Base-by-base conservation (phyloP, 2,329 filamentous ascomycete species). In the Colletotrichum navitas region DNA sequence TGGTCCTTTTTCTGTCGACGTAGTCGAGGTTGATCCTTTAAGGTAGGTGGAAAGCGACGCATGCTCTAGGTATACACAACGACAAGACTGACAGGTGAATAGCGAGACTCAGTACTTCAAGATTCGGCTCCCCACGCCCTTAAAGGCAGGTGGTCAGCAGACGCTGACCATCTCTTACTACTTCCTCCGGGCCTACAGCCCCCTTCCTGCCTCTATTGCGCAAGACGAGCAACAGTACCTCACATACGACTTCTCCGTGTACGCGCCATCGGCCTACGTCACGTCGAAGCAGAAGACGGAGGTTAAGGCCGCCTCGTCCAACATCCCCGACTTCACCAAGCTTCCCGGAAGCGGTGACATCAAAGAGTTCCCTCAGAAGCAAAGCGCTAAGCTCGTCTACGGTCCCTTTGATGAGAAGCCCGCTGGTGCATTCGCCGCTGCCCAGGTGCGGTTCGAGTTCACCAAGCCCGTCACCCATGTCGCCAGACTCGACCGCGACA, bases 221-320 rank as follows among this genome's bases (percentile, higher is more conserved):
- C 96, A 99, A 81, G 87, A 90, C 56, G 94, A 94, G 63, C 90
- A 92, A 80, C 96, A 99, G 83, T 98, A 92, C 83, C 90, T 99
- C 64, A 87, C 89, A 68, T 94, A 97, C 85, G 87, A 90, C 67
- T 97, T 97, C 85, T 95, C 93, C 73, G 93, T 93, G 75, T 97
- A 97, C 83, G 89, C 87, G 58, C 92, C 91, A 21, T 97, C 94
- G 12, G 91, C 92, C 73, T 99, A 99, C 85, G 84, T 88, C 24
- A 98, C 94, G 18, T 81, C 89, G 77, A 97, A 97, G 85, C 96
- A 99, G 82, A 98, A 98, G 89, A 98, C 96, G 49, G 97, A 98
- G 83, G 83, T 99, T 83, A 98, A 98, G 85, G 91, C 97, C 76
- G 89, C 93, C 59, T 92, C 90, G 66, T 84, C 88, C 74, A 91